These are phyloP conservation scores for Phialophora expanda DNA, from an alignment of 2,329 filamentous ascomycete genomes.

Conservation along the genomic window DNA sequence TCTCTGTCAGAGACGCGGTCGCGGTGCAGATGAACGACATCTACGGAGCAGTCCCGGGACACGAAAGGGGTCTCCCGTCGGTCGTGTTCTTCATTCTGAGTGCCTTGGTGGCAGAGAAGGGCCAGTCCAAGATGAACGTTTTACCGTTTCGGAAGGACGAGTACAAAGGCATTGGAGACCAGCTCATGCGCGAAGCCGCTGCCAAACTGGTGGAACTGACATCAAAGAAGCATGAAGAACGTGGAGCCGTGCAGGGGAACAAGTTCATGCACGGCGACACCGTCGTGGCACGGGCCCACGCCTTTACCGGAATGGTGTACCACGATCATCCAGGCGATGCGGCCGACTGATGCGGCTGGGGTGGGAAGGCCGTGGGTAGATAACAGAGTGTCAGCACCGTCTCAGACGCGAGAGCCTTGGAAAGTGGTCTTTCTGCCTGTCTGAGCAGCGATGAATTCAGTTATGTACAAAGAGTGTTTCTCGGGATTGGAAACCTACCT, in stretches of 20 bases:
- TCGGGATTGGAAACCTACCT: no score
- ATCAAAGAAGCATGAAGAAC: not conserved
- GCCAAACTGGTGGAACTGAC: not conserved
- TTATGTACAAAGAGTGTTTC: no score
- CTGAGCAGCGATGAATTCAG: no score
- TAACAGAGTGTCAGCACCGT: no score
- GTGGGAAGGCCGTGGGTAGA: no score
- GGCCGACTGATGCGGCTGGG: not conserved
- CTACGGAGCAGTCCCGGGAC: not conserved
- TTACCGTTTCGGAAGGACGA: not conserved
- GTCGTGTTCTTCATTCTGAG: not conserved
- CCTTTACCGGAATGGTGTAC: not conserved
- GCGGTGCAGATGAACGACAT: not conserved
- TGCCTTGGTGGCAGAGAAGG: not conserved
- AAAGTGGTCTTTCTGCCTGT: no score
- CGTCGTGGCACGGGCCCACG: not conserved
- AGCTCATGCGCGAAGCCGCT: not conserved
- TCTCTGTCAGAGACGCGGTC: not conserved
- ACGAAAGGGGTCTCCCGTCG: not conserved
- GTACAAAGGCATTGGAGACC: not conserved
- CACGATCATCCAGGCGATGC: not conserved
- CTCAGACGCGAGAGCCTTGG: no score
- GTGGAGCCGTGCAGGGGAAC: not conserved
- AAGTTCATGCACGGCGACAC: not conserved
- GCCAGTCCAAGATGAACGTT: not conserved